Evolutionary conservation across 1,139 yeast species (phyloP), one percentile per base, ranked within the genome.

Genomic region (Tardiomyces digboiensis): DNA sequence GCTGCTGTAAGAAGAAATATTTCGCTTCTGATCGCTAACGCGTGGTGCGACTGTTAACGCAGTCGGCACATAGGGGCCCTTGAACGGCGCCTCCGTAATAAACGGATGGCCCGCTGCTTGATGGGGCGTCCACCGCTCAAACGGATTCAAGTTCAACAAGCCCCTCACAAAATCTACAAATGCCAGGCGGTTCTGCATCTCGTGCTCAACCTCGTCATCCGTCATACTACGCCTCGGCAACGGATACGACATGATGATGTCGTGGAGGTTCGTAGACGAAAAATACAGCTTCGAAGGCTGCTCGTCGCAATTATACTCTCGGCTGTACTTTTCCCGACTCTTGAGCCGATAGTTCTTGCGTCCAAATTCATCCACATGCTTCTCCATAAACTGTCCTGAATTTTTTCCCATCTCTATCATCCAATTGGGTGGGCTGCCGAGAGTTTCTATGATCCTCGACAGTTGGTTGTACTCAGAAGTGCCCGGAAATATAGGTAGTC

Each of bases 321-420:
- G 64, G 42, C 78, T 72, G 53, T 78, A 82, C 55, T 80, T 80
- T 39, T 78, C 82, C 29, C 78, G 56, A 6, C 77, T 59, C 57
- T 82, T 82, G 47, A 80, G 52, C 19, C 68, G 57, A 54, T 74
- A 78, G 40, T 46, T 44, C 53, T 61, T 59, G 49, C 64, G 48
- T 44, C 70, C 70, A 45, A 56, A 54, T 39, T 60, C 62, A 41
- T 64, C 68, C 42, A 49, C 69, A 48, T 53, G 64, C 65, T 50
- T 72, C 66, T 52, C 74, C 62, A 91, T 75, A 57, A 84, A 91
- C 52, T 82, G 80, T 42, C 72, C 66, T 1, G 95, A 74, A 58
- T 82, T 87, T 54, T 87, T 81, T 19, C 98, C 98, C 76, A 87
- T 87, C 53, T 89, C 97, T 54, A 91, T 72, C 98, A 91, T 91